Conservation (phyloP, 1,139 yeast species). For the Hansenula sp. region DNA sequence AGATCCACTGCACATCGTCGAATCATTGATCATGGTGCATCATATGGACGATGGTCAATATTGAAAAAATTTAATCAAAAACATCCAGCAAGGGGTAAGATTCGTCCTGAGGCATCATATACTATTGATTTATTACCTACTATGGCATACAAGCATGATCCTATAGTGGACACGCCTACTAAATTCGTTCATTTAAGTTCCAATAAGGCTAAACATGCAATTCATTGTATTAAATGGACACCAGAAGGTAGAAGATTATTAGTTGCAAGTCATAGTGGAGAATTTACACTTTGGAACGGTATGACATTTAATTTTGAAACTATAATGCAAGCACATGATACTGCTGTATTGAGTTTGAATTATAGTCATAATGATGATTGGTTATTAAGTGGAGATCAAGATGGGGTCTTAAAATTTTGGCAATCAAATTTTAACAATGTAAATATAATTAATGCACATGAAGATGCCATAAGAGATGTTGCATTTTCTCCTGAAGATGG, state of each 20-base stretch:
- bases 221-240: slow-evolving; percentile 90
- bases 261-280: slow-evolving; percentile 92
- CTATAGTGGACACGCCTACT: slow-evolving; percentile 54
- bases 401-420: slow-evolving; percentile 91
- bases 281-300: slow-evolving; percentile 96
- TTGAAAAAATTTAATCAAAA: slow-evolving; percentile 51
- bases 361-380: slow-evolving; percentile 93
- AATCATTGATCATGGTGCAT: slow-evolving; percentile 86
- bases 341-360: slow-evolving; percentile 73
- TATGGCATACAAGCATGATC: slow-evolving; percentile 45
- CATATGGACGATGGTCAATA: slow-evolving; percentile 71
- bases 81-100: slow-evolving; percentile 46
- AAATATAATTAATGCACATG: slow-evolving; percentile 77
- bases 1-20: slow-evolving; percentile 62
- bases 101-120: slow-evolving; percentile 78
- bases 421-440: slow-evolving; percentile 97
- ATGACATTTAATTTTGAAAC: slow-evolving; percentile 94
- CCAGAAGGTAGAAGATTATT: slow-evolving; percentile 91
- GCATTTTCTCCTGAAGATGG: slow-evolving; percentile 89
- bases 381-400: slow-evolving; percentile 91
- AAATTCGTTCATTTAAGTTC: slow-evolving; percentile 90
- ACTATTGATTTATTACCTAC: slow-evolving; percentile 74
- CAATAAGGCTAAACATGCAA: slow-evolving; percentile 88
- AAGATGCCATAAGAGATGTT: slow-evolving; percentile 75
- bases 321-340: slow-evolving; percentile 97